These are phyloP conservation scores for Arthrobotrys conoides DNA, from an alignment of 2,329 filamentous ascomycete species.

Conservation along the genomic window DNA sequence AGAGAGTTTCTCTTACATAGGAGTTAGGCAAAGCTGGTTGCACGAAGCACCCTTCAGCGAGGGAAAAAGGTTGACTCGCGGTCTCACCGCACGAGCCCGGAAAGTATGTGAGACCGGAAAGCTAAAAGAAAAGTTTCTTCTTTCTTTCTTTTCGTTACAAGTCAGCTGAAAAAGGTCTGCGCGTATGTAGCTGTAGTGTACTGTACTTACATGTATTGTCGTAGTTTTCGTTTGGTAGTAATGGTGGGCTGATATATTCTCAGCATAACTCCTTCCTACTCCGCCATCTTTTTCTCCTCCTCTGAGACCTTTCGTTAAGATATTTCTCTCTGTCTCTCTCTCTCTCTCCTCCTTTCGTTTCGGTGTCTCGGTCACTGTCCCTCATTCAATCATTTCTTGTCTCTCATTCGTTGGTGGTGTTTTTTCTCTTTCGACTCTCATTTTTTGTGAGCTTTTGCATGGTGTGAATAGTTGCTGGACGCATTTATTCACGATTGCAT, in stretches of 20 bases:
- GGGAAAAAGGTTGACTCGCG: constrained; percentile 19
- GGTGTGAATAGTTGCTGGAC: constrained; percentile 18
- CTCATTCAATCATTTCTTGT: constrained; percentile 15
- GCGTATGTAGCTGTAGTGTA: too few species aligned
- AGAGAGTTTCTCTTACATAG: constrained; percentile 45
- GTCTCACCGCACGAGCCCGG: constrained; percentile 55
- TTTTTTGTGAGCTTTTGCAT: constrained; percentile 22
- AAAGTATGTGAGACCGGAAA: constrained; percentile 53
- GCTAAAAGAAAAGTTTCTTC: constrained; percentile 12
- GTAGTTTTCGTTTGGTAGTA: neutral
- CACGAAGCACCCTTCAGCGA: constrained; percentile 39
- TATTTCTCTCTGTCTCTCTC: neutral
- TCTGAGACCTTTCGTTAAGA: constrained; percentile 16
- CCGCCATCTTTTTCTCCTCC: constrained; percentile 40
- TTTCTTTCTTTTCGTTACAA: neutral
- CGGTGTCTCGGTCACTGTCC: constrained; percentile 18
- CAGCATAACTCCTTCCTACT: constrained; percentile 58
- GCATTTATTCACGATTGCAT: constrained; percentile 29
- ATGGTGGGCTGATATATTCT: constrained; percentile 47
- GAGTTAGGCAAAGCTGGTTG: constrained; percentile 56
- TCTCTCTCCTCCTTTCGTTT: constrained; percentile 25
- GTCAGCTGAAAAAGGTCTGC: constrained; percentile 12
- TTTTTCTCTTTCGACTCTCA: neutral
- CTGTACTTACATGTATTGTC: too few species aligned
- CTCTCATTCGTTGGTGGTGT: constrained; percentile 13